These are phyloP conservation scores for Boechera retrofracta DNA, from an alignment of 345 rosid genomes.

Conservation along the genomic window DNA sequence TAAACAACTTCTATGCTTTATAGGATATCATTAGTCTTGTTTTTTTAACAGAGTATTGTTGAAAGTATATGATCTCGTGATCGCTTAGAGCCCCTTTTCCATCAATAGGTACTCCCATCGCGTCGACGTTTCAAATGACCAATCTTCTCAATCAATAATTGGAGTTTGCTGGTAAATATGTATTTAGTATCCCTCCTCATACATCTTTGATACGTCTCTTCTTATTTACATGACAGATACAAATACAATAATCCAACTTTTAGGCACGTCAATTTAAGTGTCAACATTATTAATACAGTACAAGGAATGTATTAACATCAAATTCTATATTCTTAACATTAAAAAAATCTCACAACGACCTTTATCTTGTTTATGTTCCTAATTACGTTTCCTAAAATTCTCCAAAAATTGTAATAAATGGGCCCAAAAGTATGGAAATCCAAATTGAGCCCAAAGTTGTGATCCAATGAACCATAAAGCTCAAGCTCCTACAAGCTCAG, in stretches of 20 bases:
- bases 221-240: background rate
- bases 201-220: conserved; percentile 36
- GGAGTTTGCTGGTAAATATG: conserved; percentile 20
- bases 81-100: no score
- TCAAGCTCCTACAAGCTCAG: background rate
- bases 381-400: background rate
- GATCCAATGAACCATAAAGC: background rate
- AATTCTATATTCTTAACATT: background rate
- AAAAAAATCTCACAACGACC: no score
- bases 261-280: background rate
- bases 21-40: background rate
- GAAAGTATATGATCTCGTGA: background rate
- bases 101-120: no score
- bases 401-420: background rate
- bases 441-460: conserved; percentile 4
- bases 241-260: conserved; percentile 9
- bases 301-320: background rate
- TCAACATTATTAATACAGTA: background rate
- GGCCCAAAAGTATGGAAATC: background rate
- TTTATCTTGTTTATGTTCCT: no score
- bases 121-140: conserved; percentile 1
- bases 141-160: conserved; percentile 33
- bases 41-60: background rate
- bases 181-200: background rate
- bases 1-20: background rate